These are phyloP conservation scores for Tubosaeta brunneosetosa DNA, from an alignment of 768 basidiomycete species.

Conservation along the genomic window DNA sequence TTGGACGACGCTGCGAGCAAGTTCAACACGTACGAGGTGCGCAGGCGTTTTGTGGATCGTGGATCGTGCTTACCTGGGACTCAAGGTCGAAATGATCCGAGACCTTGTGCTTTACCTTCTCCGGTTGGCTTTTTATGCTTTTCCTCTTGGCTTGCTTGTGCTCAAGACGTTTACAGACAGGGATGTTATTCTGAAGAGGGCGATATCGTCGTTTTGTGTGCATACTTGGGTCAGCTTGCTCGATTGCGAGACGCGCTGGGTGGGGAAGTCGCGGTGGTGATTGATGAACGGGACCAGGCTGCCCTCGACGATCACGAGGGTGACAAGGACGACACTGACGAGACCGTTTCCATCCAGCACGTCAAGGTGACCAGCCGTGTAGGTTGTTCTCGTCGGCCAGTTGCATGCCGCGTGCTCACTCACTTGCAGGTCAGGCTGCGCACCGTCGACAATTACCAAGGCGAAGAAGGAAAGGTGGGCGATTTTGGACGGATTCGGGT, in stretches of 20 bases:
- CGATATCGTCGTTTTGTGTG: conserved; percentile 52
- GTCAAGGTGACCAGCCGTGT: conserved; percentile 53
- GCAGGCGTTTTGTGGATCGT: conserved; percentile 21
- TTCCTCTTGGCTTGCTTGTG: not conserved
- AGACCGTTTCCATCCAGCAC: conserved; percentile 35
- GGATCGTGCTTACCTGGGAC: not conserved
- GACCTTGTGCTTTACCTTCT: conserved; percentile 53
- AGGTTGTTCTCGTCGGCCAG: conserved; percentile 11
- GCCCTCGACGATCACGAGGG: conserved; percentile 52
- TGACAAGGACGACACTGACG: conserved; percentile 31
- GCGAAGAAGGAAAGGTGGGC: conserved; percentile 58
- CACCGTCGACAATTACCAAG: conserved; percentile 78
- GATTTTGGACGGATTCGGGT: not conserved
- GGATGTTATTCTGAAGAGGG: conserved; percentile 44
- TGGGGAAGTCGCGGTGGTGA: conserved; percentile 51
- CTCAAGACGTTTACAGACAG: conserved; percentile 31
- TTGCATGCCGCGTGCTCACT: not conserved
- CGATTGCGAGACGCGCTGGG: conserved; percentile 40
- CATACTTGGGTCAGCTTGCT: conserved; percentile 49
- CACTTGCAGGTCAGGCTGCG: conserved; percentile 54
- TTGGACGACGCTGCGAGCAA: conserved; percentile 62
- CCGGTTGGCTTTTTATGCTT: conserved; percentile 18
- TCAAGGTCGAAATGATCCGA: conserved; percentile 42
- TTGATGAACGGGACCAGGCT: conserved; percentile 66
- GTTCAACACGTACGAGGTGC: conserved; percentile 70